Evolutionary conservation across 495 filamentous ascomycete species (phyloP).

Genomic region (Jackrogersella multiformis): DNA sequence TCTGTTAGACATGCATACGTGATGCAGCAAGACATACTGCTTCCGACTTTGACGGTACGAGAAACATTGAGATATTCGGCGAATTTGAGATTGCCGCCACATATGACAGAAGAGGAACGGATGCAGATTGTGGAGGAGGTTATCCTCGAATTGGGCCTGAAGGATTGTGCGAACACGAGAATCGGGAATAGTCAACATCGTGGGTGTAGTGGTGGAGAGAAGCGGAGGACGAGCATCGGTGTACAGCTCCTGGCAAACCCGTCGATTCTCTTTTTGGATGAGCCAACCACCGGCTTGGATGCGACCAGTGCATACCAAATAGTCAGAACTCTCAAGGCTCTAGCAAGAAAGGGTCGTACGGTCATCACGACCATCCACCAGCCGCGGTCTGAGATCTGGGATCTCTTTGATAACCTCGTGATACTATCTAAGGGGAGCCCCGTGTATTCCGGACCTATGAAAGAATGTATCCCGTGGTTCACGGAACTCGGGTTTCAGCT

Average conservation of each 20-base stretch:
- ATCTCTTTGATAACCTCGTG: constrained; percentile 73
- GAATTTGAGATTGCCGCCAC: constrained; percentile 71
- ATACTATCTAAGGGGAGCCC: constrained; percentile 69
- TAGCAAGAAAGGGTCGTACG: constrained; percentile 72
- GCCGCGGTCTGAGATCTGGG: constrained; percentile 79
- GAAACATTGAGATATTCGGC: constrained; percentile 78
- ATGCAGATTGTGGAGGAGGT: constrained; percentile 72
- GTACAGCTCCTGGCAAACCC: constrained; percentile 80
- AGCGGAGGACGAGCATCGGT: constrained; percentile 75
- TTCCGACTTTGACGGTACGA: constrained; percentile 74
- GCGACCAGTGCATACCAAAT: constrained; percentile 80
- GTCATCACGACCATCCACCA: constrained; percentile 78
- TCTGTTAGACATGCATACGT: constrained; percentile 72
- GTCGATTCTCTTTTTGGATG: constrained; percentile 77
- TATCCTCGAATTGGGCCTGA: constrained; percentile 75
- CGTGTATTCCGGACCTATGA: constrained; percentile 68
- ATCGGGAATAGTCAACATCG: constrained; percentile 74
- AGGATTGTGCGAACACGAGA: constrained; percentile 75
- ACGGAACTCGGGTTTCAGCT: constrained; percentile 61
- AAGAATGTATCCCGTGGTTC: constrained; percentile 67
- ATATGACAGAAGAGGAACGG: constrained; percentile 66
- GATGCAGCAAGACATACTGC: constrained; percentile 78
- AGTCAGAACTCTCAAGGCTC: constrained; percentile 69
- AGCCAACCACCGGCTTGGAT: constrained; percentile 79
- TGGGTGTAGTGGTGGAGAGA: constrained; percentile 80